Evolutionary conservation across 192 early-diverging fungal species (phyloP), one percentile per base, ranked within the genome.

Genomic region (Tieghemiomyces parasiticus): DNA sequence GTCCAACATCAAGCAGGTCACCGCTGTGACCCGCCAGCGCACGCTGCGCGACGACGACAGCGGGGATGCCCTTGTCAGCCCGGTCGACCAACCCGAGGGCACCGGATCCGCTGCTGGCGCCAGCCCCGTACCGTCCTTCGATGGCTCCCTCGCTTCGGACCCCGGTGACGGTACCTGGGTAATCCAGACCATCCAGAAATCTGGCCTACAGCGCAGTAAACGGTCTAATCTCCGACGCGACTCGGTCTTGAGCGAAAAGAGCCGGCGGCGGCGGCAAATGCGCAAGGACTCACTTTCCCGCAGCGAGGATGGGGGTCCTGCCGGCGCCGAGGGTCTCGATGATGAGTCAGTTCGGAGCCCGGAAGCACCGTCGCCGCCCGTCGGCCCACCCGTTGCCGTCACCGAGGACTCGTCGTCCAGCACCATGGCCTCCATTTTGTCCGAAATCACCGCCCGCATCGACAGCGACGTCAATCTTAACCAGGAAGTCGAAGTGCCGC

Each of bases 151-250:
- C 8, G 28, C 54, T 14, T 35, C 54, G 2, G 32, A 56, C 16
- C 13, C 28, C 31, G 32, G 16, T 2, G 54, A 56, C 29, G 54
- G 54, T 2, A 30, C 54, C 4, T 56, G 54, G 54, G 51, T 72
- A 46, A 69, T 76, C 16, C 74, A 76, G 66, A 60, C 54, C 42
- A 65, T 66, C 38, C 67, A 67, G 58, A 49, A 65, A 50, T 71
- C 74, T 30, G 69, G 71, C 48, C 59, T 76, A 20, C 72, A 76
- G 64, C 68, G 74, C 50, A 76, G 68, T 55, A 70, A 72, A 56
- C 65, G 69, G 64, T 65, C 74, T 13, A 72, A 72, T 31, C 70
- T 72, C 52, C 64, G 74, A 14, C 59, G 71, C 12, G 74, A 75
- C 63, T 75, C 74, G 16, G 69, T 70, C 0, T 33, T 53, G 35